Percentiles rank a stretch among this genome's conserved stretches.
These are phyloP conservation scores for Mycothermus thermophilus DNA, from an alignment of 495 filamentous ascomycete genomes.

Conservation along the genomic window DNA sequence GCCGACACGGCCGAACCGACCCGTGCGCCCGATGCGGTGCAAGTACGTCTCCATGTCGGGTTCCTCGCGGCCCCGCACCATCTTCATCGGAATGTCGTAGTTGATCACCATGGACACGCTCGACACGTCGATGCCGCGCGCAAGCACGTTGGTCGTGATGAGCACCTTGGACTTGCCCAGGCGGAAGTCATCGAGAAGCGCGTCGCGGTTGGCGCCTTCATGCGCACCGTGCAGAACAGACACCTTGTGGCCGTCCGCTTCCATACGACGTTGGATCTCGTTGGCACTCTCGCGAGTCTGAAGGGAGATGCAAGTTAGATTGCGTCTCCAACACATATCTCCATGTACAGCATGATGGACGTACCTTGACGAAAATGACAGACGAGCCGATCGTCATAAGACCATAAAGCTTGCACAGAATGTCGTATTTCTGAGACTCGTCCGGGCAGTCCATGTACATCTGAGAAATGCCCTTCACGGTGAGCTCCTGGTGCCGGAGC, in stretches of 20 bases:
- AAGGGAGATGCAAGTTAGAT: slow-evolving; percentile 12
- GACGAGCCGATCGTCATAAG: slow-evolving; percentile 91
- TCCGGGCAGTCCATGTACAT: slow-evolving; percentile 82
- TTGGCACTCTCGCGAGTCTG: slow-evolving; percentile 68
- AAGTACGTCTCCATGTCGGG: slow-evolving; percentile 91
- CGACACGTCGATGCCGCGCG: slow-evolving; percentile 92
- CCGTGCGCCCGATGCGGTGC: slow-evolving; percentile 94
- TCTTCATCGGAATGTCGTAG: slow-evolving; percentile 63
- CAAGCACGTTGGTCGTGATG: slow-evolving; percentile 94
- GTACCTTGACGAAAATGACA: slow-evolving; percentile 90
- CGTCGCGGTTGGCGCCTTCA: slow-evolving; percentile 70
- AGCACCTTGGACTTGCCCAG: slow-evolving; percentile 83
- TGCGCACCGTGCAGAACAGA: slow-evolving; percentile 75
- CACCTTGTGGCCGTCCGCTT: slow-evolving; percentile 77
- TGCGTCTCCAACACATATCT: neutral
- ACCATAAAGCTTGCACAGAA: slow-evolving; percentile 82
- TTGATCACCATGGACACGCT: slow-evolving; percentile 97
- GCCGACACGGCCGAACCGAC: slow-evolving; percentile 93
- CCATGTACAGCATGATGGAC: slow-evolving; percentile 12
- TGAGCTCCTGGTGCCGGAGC: slow-evolving; percentile 78
- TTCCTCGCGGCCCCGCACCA: slow-evolving; percentile 27
- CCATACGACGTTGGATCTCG: slow-evolving; percentile 75
- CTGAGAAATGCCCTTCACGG: slow-evolving; percentile 92
- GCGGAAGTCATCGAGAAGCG: slow-evolving; percentile 78
- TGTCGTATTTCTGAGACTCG: slow-evolving; percentile 72